phyloP scores from a whole-genome alignment of 495 filamentous ascomycete species.

The Hypoxylon rickii region DNA sequence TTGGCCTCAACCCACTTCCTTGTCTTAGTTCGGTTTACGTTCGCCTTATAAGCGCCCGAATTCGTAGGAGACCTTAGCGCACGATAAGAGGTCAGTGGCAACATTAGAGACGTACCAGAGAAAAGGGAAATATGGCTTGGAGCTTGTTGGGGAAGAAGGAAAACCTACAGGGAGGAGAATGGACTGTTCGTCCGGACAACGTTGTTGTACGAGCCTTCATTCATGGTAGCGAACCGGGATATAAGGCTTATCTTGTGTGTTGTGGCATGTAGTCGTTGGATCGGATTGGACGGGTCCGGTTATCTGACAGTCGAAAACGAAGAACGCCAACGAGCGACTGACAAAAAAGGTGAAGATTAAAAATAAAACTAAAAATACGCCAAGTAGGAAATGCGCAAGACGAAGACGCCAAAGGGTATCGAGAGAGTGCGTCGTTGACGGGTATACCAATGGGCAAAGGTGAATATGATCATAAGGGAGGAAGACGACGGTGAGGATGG shows the following conservation, averaged over 20 bases:
- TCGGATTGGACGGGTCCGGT: neutral
- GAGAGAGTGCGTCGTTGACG: no score
- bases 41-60: constrained; percentile 59
- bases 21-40: constrained; percentile 89
- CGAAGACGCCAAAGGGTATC: neutral
- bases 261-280: constrained; percentile 23
- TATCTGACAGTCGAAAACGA: no score
- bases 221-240: constrained; percentile 27
- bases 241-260: constrained; percentile 9
- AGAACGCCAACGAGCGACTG: neutral
- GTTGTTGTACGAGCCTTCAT: constrained; percentile 39
- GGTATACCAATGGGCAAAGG: no score
- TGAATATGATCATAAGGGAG: no score
- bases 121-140: no score
- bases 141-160: neutral
- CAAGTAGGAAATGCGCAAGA: neutral
- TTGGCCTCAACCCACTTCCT: constrained; percentile 95
- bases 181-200: constrained; percentile 34
- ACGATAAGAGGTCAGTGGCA: constrained; percentile 15
- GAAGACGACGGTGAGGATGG: neutral
- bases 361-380: no score
- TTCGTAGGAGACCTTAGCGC: constrained; percentile 38
- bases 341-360: neutral
- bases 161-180: constrained; percentile 31
- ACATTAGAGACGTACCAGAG: no score